These are phyloP conservation scores for Dovyalis caffra DNA, from an alignment of 345 rosid species.

Conservation along the genomic window DNA sequence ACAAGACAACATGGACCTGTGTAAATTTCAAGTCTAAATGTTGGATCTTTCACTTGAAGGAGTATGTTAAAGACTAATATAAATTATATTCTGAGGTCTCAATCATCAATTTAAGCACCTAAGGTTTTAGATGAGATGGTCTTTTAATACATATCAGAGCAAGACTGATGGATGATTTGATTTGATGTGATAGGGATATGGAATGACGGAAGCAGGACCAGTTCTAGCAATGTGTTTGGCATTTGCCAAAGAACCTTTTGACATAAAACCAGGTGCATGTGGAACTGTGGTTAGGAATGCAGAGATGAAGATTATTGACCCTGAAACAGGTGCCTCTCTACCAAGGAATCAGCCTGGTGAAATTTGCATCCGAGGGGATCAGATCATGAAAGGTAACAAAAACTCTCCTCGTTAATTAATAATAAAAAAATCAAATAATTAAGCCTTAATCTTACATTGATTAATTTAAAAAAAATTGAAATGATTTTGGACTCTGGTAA, in stretches of 20 bases:
- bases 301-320: conserved; percentile 86
- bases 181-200: conserved; percentile 70
- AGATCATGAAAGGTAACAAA: conserved; percentile 78
- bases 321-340: conserved; percentile 55
- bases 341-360: conserved; percentile 72
- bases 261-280: conserved; percentile 72
- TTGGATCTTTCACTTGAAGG: too few relatives aligned
- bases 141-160: too few relatives aligned
- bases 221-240: conserved; percentile 77
- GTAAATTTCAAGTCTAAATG: too few relatives aligned
- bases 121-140: too few relatives aligned
- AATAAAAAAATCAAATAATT: not conserved
- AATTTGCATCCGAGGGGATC: conserved; percentile 76
- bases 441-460: not conserved
- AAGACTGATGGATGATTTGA: not conserved
- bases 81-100: too few relatives aligned
- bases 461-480: not conserved
- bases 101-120: too few relatives aligned
- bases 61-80: too few relatives aligned
- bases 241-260: conserved; percentile 72
- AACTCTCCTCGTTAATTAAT: not conserved
- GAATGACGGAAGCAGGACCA: conserved; percentile 96
- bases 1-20: too few relatives aligned
- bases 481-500: not conserved
- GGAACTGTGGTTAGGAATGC: conserved; percentile 90